A percentile compares a stretch with the other conserved stretches of the same genome.
phyloP scores from a whole-genome alignment of 345 rosid species.

The Brassica juncea region DNA sequence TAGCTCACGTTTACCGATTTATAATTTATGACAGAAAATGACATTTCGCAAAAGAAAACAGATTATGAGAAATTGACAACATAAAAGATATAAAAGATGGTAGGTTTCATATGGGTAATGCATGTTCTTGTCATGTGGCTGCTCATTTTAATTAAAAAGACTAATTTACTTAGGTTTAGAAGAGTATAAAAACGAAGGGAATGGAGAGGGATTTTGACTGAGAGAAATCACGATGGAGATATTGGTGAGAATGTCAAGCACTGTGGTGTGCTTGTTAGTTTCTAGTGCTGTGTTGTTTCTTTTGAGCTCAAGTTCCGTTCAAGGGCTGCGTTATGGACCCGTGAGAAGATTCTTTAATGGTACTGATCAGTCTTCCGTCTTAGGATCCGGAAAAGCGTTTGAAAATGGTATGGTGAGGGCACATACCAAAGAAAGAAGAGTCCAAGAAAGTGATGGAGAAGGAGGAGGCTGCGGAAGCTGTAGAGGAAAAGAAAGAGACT shows the following conservation, averaged over 20 bases:
- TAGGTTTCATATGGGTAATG: slow-evolving; percentile 31
- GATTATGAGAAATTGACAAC: background rate
- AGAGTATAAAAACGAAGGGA: slow-evolving; percentile 10
- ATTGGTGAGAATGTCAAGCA: slow-evolving; percentile 22
- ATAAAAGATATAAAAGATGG: background rate
- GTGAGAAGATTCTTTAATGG: background rate
- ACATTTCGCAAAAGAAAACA: background rate
- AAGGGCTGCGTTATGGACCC: slow-evolving; percentile 17
- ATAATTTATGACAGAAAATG: background rate
- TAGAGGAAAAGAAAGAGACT: slow-evolving; percentile 16
- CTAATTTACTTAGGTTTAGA: background rate
- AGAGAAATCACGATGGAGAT: slow-evolving; percentile 8
- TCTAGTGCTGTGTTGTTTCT: slow-evolving; percentile 14
- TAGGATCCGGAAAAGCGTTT: background rate
- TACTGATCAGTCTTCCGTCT: background rate
- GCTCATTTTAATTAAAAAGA: background rate
- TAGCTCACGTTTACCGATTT: background rate
- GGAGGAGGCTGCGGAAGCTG: slow-evolving; percentile 17
- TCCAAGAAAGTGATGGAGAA: slow-evolving; percentile 22
- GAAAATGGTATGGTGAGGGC: slow-evolving; percentile 15
- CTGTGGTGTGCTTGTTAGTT: slow-evolving; percentile 14
- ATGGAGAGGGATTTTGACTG: background rate
- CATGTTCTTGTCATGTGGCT: slow-evolving; percentile 22
- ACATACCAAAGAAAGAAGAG: slow-evolving; percentile 16
- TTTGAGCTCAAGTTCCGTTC: slow-evolving; percentile 22